Conservation (phyloP, 2,329 filamentous ascomycete genomes). For the Nakataea oryzae region DNA sequence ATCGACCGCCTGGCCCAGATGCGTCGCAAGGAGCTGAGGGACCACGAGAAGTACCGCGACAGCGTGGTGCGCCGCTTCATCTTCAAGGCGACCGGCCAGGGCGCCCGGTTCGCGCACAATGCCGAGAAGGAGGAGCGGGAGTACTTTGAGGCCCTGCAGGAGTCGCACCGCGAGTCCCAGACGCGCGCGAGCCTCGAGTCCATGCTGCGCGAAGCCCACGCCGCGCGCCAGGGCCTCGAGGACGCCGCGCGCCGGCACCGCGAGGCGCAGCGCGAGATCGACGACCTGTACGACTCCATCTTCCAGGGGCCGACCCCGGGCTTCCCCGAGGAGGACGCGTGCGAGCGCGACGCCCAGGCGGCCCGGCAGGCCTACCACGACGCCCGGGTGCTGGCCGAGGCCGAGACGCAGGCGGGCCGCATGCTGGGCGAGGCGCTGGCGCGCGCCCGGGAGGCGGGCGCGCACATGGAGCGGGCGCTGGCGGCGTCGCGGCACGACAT, state of each 20-base stretch:
- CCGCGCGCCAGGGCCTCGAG: conserved; percentile 24
- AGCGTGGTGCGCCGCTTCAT: conserved; percentile 37
- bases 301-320: conserved; percentile 41
- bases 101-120: conserved; percentile 34
- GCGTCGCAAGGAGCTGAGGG: conserved; percentile 35
- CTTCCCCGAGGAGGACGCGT: conserved; percentile 40
- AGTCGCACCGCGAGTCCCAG: conserved; percentile 32
- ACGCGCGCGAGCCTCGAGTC: conserved; percentile 26
- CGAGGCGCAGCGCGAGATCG: conserved; percentile 33
- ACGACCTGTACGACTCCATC: conserved; percentile 40
- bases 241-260: conserved; percentile 21
- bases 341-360: conserved; percentile 24
- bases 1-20: conserved; percentile 26
- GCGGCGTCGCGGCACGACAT: conserved; percentile 32
- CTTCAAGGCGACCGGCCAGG: conserved; percentile 37
- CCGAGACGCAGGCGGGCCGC: conserved; percentile 27
- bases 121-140: conserved; percentile 43
- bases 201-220: conserved; percentile 28
- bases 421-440: conserved; percentile 27
- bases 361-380: conserved; percentile 26
- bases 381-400: conserved; percentile 21
- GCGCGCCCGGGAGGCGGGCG: conserved; percentile 22
- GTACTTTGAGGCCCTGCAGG: conserved; percentile 40
- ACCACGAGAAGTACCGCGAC: conserved; percentile 42
- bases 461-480: conserved; percentile 30